Base-by-base conservation (phyloP, 768 basidiomycete species). In the Auricularia sp. region DNA sequence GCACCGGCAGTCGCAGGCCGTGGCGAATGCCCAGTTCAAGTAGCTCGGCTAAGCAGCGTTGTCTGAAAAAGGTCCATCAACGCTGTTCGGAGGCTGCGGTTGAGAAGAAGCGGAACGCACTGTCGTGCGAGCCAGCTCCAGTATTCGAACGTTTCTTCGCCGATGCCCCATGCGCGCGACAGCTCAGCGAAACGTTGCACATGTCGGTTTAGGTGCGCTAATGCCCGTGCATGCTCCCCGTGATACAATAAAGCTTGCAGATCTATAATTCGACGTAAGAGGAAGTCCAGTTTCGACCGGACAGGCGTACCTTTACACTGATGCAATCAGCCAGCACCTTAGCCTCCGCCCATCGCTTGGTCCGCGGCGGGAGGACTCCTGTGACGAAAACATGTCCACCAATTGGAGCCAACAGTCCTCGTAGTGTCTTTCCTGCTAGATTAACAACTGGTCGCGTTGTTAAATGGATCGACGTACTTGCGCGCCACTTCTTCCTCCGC, bases 291-390 rank as follows among this genome's bases (percentile, higher is more conserved):
- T 33, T 34, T 16, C 23, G n/a, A 10, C 16, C 59, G 61, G 54
- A 62, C 11, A 54, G 21, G 36, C 75, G 64, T 66, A 91, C 94
- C 79, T 97, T 95, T 72, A 97, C 79, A 65, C 87, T 91, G 66
- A 98, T 87, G 68, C 92, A 91, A 72, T 99, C 97, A 0, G 92
- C 93, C 2, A 98, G 81, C 1, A 98, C 97, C 74, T 95, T 97
- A 3, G 96, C 96, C 74, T 99, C 97, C 16, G 95, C 94, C 96
- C 96, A 98, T 36, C 96, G 83, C 72, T 98, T 99, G 1, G 94
- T 98, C 8, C 96, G 84, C 4, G 94, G 93, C 1, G 91, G 91
- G 7, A 97, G 77, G 61, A 91, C 88, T 3, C 86, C 86, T 1
- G 88, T 89, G 92, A 93, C 2, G 87, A 86, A 71, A 98, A 96